Evolutionary conservation across 352 stramenopile genomes (phyloP), one percentile per base, ranked within the genome.

Genomic region (Phytophthora pisi): DNA sequence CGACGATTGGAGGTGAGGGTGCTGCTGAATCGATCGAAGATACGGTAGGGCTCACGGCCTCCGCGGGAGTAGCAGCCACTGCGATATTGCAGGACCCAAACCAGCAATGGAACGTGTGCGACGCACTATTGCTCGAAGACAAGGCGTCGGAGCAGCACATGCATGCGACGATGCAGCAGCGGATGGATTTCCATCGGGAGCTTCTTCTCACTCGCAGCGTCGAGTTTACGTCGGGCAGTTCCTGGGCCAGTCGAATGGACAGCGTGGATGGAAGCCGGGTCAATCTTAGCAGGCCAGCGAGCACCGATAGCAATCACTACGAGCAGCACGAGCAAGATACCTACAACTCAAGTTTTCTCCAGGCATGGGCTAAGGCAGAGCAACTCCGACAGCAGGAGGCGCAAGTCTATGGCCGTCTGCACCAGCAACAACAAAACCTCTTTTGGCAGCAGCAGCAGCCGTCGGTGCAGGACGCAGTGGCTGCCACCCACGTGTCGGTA

Each of bases 171-270:
- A 72, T 72, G 65, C 59, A 72, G 24, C 65, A 72, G 16, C 36
- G 65, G 10, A 72, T 72, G 65, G 59, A 72, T 64, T 72, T 72
- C 46, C 65, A 72, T 49, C 65, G 65, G 8, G 65, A 72, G 40
- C 40, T 72, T 11, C n/a, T 72, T 42, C 60, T 69, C 24, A 72
- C 65, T 20, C 59, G 55, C 20, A 74, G 66, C 45, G 55, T 70
- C 15, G 66, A 74, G 20, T 55, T 62, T 9, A 56, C 26, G 4
- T 66, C 66, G 3, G 55, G 50, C 13, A 51, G 49, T 40, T 73
- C 60, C 0, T 69, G 59, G 59, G 46, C 52, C 8, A 57, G n/a
- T 23, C 50, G 51, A 40, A 61, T 70, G 64, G 53, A 50, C 36
- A 54, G 4, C 26, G 23, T 51, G 26, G n/a, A 43, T 15, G 31